Base-by-base conservation (phyloP, 2,329 filamentous ascomycete genomes). In the Phoma herbarum region DNA sequence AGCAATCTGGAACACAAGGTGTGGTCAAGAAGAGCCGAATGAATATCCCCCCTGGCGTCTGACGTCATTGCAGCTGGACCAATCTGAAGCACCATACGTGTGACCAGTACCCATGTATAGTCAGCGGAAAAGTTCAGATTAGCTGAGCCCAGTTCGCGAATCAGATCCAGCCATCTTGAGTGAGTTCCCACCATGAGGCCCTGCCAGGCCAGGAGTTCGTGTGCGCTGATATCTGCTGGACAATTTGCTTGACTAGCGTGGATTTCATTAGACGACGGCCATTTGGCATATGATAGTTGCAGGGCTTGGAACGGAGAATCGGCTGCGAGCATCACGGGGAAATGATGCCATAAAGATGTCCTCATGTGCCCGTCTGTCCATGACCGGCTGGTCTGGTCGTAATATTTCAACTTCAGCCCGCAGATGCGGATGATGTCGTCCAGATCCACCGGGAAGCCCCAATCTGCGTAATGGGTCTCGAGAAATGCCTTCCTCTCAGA, bases 121-220 rank as follows among this genome's bases (percentile, higher is more conserved):
- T 85, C 80, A 0, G 80, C 81, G 28, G 84, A 85, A 60, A 90
- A 85, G 60, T 90, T 89, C 3, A 92, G 50, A 58, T 46, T 85
- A 73, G 83, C 80, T 0, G 82, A 80, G 0, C 78, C 84, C 3
- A 87, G 66, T 60, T 87, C 84, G 0, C 79, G 59, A 0, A 86
- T 64, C 0, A 87, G 75, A 2, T 78, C 75, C 1, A 77, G 68
- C 83, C 84, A 85, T 6, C 84, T 77, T 1, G 80, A 74, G 10
- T 76, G 64, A 2, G 75, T 77, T 0, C 84, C 84, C 0, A 80
- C 76, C 0, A 84, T 64, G 0, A 86, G 69, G 0, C 72, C 76
- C 57, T 86, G 82, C 49, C 83, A 82, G 0, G 85, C 80, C 23
- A 79, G 76, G 46, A 81, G 88, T 52, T 88, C 86, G 14, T 86